phyloP scores from a whole-genome alignment of 1,139 yeast species.

The Meyerozyma elateridarum region DNA sequence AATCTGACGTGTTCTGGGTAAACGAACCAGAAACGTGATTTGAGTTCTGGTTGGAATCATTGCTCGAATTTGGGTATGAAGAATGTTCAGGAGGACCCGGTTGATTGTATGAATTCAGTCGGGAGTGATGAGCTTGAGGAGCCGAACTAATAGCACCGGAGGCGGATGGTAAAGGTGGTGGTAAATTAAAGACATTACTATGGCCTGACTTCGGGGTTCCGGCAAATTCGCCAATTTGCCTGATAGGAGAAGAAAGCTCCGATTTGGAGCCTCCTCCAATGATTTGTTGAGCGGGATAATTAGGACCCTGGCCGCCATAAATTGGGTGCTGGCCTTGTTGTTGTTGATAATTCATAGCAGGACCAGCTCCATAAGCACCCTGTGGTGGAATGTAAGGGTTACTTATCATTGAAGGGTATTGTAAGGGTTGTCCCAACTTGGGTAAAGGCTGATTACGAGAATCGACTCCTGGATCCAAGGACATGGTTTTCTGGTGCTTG shows the following conservation, averaged over 20 bases:
- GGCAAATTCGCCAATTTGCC: conserved; percentile 21
- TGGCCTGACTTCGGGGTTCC: conserved; percentile 30
- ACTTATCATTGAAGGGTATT: conserved; percentile 6
- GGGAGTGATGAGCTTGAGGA: conserved; percentile 19
- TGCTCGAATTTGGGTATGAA: conserved; percentile 10
- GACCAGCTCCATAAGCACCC: neutral
- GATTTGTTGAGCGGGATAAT: neutral
- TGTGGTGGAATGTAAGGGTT: conserved; percentile 1
- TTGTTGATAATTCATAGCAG: neutral
- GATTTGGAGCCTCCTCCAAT: conserved; percentile 10
- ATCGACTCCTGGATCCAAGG: conserved; percentile 15
- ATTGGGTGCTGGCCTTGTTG: conserved; percentile 3
- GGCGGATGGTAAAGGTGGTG: conserved; percentile 29
- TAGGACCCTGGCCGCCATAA: neutral
- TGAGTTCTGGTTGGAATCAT: conserved; percentile 5
- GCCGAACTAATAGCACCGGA: conserved; percentile 10
- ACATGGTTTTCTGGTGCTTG: conserved; percentile 15
- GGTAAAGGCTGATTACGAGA: conserved; percentile 18
- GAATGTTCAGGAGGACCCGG: conserved; percentile 9
- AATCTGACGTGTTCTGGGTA: conserved; percentile 24
- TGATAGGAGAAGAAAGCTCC: conserved; percentile 33
- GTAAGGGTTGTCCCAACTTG: conserved; percentile 18
- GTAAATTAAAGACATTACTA: conserved; percentile 27
- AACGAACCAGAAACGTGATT: conserved; percentile 17
- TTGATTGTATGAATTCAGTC: conserved; percentile 27